phyloP scores from a whole-genome alignment of 441 rosid genomes.

The Mallotus japonicus region DNA sequence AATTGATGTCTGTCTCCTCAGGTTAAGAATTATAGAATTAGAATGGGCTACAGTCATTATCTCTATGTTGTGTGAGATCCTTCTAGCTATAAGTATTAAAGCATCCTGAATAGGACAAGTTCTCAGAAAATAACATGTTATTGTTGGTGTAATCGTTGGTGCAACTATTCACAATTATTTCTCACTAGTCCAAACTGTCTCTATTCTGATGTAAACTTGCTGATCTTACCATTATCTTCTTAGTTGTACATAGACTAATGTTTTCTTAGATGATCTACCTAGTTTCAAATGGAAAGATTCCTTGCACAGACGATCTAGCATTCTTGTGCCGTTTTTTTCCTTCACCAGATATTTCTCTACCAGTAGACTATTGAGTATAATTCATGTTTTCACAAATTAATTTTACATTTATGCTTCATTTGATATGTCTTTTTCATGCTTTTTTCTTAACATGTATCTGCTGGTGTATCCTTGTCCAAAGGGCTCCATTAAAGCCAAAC shows the following conservation, averaged over 20 bases:
- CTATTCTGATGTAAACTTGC: no score
- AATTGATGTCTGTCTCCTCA: background rate
- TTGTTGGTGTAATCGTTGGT: no score
- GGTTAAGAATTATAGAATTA: background rate
- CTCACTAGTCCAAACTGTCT: no score
- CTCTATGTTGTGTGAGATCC: background rate
- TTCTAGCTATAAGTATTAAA: background rate
- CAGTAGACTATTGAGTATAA: background rate
- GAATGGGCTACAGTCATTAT: background rate
- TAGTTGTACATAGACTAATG: no score
- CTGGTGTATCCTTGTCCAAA: conserved; percentile 91
- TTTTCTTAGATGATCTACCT: no score
- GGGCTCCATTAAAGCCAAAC: conserved; percentile 61
- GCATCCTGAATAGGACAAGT: background rate
- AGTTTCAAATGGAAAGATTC: no score
- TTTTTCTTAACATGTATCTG: conserved; percentile 22
- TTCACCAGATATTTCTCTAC: no score
- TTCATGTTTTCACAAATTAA: background rate
- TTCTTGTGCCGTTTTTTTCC: no score
- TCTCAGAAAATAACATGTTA: background rate
- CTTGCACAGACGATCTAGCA: no score
- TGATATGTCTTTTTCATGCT: conserved; percentile 16
- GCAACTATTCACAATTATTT: no score
- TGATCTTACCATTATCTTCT: no score
- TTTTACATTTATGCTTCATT: background rate